Percentiles rank a stretch among this genome's conserved stretches.
These are phyloP conservation scores for Plantago elongata DNA, from an alignment of 257 asterid genomes.

Conservation along the genomic window DNA sequence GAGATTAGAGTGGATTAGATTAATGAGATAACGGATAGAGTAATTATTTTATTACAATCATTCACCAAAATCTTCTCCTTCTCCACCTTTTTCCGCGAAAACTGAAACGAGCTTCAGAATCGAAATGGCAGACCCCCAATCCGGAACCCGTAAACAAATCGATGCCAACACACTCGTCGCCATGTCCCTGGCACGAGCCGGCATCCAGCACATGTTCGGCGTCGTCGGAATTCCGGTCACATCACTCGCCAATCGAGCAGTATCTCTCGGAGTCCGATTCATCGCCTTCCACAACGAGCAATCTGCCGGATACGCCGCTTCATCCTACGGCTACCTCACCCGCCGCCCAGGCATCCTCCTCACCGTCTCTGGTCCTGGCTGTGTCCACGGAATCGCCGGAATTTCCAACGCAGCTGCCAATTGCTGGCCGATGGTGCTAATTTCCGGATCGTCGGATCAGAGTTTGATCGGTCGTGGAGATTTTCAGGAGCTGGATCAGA, in stretches of 20 bases:
- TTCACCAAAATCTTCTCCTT: no score
- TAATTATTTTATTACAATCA: no score
- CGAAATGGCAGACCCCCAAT: slow-evolving; percentile 42
- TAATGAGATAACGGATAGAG: no score
- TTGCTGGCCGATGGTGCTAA: slow-evolving; percentile 81
- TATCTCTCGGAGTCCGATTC: slow-evolving; percentile 72
- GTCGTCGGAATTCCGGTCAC: slow-evolving; percentile 92
- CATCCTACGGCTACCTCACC: slow-evolving; percentile 90
- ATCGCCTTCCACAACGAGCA: slow-evolving; percentile 95
- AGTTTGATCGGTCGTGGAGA: slow-evolving; percentile 68
- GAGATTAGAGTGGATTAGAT: no score
- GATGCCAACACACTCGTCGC: slow-evolving; percentile 72
- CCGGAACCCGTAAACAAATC: slow-evolving; percentile 18
- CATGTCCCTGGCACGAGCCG: slow-evolving; percentile 69
- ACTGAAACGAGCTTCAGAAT: no score
- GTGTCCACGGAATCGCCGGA: slow-evolving; percentile 95
- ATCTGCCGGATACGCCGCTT: slow-evolving; percentile 96
- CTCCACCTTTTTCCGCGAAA: no score
- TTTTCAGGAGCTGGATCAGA: slow-evolving; percentile 83
- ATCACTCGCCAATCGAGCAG: slow-evolving; percentile 71
- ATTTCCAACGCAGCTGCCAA: slow-evolving; percentile 75
- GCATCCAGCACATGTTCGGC: slow-evolving; percentile 70
- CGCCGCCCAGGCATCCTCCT: slow-evolving; percentile 87
- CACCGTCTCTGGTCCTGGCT: slow-evolving; percentile 93
- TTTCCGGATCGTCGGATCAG: slow-evolving; percentile 93